These are phyloP conservation scores for Phytophthora fragariaefolia DNA, from an alignment of 352 stramenopile species.

Conservation along the genomic window DNA sequence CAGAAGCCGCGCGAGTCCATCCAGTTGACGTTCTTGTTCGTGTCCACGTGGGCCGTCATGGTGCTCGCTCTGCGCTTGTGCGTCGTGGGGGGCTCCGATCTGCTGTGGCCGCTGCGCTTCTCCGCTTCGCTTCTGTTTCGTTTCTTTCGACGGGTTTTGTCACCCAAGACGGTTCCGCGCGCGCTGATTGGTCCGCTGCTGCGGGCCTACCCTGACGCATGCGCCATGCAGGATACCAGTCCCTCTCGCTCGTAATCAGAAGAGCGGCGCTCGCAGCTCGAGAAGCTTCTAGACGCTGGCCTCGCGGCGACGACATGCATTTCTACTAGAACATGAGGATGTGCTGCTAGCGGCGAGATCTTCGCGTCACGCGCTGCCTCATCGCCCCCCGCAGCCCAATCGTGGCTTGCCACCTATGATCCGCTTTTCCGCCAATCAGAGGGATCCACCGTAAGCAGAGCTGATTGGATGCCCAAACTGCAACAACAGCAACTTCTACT, in stretches of 20 bases:
- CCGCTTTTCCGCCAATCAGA: slow-evolving; percentile 8
- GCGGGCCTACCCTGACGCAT: slow-evolving; percentile 1
- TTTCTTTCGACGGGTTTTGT: slow-evolving; percentile 31
- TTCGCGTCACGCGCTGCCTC: background rate
- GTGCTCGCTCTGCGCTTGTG: slow-evolving; percentile 1
- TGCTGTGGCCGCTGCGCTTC: slow-evolving; percentile 22
- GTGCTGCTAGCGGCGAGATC: background rate
- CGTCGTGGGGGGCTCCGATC: background rate
- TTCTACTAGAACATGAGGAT: no score
- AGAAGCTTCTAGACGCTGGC: background rate
- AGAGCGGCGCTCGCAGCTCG: background rate
- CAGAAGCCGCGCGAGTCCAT: slow-evolving; percentile 90
- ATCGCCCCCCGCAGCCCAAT: background rate
- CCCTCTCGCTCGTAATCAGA: slow-evolving; percentile 3
- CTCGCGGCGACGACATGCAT: background rate
- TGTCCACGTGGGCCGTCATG: slow-evolving; percentile 63
- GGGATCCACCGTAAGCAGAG: background rate
- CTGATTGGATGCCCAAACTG: slow-evolving; percentile 10
- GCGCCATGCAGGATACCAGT: slow-evolving; percentile 1
- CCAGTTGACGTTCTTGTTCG: slow-evolving; percentile 93
- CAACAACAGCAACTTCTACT: slow-evolving; percentile 6
- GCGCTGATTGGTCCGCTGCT: slow-evolving; percentile 31
- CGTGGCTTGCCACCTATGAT: background rate
- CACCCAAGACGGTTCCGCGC: slow-evolving; percentile 22
- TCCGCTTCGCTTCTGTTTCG: slow-evolving; percentile 28